Percentiles rank a stretch among this genome's conserved stretches.
Conservation (phyloP, 2,329 filamentous ascomycete genomes). For the Chrysosporium keratinophilum region DNA sequence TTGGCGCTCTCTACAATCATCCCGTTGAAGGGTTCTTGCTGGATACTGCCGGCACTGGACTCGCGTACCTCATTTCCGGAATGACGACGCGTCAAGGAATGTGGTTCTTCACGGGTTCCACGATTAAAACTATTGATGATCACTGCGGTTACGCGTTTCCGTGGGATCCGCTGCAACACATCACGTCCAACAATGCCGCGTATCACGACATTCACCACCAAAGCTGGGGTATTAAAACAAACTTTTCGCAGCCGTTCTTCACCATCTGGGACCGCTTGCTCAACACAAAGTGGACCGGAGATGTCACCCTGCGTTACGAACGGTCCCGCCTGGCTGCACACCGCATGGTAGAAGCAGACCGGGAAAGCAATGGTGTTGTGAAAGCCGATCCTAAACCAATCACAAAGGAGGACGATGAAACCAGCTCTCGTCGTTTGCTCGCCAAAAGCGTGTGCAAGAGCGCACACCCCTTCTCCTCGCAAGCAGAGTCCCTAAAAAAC, state of each 20-base stretch:
- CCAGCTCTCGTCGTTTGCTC: constrained; percentile 10
- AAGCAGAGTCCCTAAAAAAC: constrained; percentile 28
- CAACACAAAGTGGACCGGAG: constrained; percentile 72
- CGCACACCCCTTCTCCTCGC: constrained; percentile 24
- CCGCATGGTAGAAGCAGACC: constrained; percentile 38
- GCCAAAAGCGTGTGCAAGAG: constrained; percentile 28
- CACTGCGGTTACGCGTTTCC: constrained; percentile 95
- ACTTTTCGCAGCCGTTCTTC: constrained; percentile 51
- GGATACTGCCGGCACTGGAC: constrained; percentile 75
- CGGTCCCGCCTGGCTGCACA: constrained; percentile 46
- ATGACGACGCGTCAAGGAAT: constrained; percentile 83
- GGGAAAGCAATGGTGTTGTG: constrained; percentile 19
- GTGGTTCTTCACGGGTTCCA: constrained; percentile 78
- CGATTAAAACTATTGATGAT: constrained; percentile 94
- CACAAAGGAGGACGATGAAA: constrained; percentile 20
- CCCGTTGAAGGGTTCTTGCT: constrained; percentile 87
- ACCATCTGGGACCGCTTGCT: constrained; percentile 85
- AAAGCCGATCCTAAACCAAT: constrained; percentile 14
- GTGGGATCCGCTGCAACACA: constrained; percentile 83
- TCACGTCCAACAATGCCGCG: constrained; percentile 88
- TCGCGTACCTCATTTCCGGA: constrained; percentile 69
- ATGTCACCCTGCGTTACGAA: constrained; percentile 50
- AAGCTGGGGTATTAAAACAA: constrained; percentile 88
- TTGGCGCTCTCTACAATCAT: constrained; percentile 93
- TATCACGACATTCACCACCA: constrained; percentile 99